A percentile compares a stretch with the other conserved stretches of the same genome.
phyloP scores from a whole-genome alignment of 2,329 filamentous ascomycete species.

The Sporothrix brasiliensis region DNA sequence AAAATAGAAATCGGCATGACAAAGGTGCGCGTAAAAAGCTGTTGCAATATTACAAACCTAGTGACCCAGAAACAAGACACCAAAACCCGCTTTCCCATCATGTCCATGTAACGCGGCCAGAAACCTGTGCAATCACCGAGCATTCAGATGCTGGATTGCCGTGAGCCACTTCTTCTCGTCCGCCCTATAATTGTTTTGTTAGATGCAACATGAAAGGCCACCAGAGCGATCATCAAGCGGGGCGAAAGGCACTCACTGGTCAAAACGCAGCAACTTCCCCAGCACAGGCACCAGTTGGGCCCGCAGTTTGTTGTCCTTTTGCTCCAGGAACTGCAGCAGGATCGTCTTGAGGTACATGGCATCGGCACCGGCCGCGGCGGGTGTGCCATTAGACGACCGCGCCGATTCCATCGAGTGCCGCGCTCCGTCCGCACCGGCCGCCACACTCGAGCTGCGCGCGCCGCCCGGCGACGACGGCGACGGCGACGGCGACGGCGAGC shows the following conservation, averaged over 20 bases:
- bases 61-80: not conserved
- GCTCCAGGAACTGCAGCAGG: conserved; percentile 77
- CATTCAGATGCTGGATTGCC: conserved; percentile 62
- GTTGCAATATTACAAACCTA: not conserved
- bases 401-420: conserved; percentile 53
- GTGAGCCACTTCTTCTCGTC: conserved; percentile 88
- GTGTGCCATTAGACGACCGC: conserved; percentile 42
- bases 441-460: conserved; percentile 24
- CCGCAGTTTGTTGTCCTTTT: conserved; percentile 75
- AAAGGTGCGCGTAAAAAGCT: not conserved
- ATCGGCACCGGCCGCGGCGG: conserved; percentile 46
- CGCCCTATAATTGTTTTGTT: conserved; percentile 42
- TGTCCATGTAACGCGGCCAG: not conserved
- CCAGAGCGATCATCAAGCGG: not conserved
- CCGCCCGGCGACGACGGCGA: not conserved
- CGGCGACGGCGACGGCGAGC: conserved; percentile 19
- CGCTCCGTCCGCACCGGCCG: conserved; percentile 43
- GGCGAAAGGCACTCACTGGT: conserved; percentile 60
- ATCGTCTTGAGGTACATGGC: conserved; percentile 78
- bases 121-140: conserved; percentile 22
- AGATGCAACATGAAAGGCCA: conserved; percentile 33
- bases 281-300: conserved; percentile 77
- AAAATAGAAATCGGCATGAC: not conserved
- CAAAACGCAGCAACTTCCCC: conserved; percentile 74
- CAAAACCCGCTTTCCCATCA: not conserved